Evolutionary conservation across 305 asterid species (phyloP), one percentile per base, ranked within the genome.

Genomic region (Fraxinus ornus): DNA sequence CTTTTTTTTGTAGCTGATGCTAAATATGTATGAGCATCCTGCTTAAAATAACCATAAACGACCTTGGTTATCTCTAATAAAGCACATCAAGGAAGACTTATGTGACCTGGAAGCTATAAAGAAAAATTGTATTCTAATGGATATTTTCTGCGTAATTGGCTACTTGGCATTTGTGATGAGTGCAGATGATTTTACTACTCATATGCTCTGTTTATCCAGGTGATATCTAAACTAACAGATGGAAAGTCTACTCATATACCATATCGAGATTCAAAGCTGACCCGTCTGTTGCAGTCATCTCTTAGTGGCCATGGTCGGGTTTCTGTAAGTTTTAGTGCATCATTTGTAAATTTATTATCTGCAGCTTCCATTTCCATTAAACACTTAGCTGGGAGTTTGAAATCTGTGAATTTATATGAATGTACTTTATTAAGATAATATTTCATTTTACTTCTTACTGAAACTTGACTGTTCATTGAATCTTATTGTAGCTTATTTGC

Each of bases 241-340:
- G 97, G 90, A 71, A 94, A 89, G 91, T 90, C 97, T 81, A 89
- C 94, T 85, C 98, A 94, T 83, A 82, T 94, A 86, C 97, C 98
- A 0, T 92, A 89, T 87, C 92, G 95, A 86, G 97, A 92, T 90
- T 93, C 98, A 84, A 94, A 94, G 80, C 93, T 94, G 72, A 92
- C 97, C 24, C 97, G 95, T 75, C 87, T 94, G 84, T 86, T 93
- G 89, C 97, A 94, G 88, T 91, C 97, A 74, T 93, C 97, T 85
- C 97, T 93, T 80, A 93, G 98, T 86, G 95, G 97, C 49, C 94
- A 84, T 77, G 97, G 97, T 80, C 91, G 93, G 83, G 94, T 93
- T 81, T 94, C 97, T 75, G 98, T 92, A 90, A 88, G 94, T 91
- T 88, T 85, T 80, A 10, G 64, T 76, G 71, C 39, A 66, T 49